A percentile compares a stretch with the other conserved stretches of the same genome.
Conservation (phyloP, 2,329 filamentous ascomycete species). For the Sclerotinia nivalis region DNA sequence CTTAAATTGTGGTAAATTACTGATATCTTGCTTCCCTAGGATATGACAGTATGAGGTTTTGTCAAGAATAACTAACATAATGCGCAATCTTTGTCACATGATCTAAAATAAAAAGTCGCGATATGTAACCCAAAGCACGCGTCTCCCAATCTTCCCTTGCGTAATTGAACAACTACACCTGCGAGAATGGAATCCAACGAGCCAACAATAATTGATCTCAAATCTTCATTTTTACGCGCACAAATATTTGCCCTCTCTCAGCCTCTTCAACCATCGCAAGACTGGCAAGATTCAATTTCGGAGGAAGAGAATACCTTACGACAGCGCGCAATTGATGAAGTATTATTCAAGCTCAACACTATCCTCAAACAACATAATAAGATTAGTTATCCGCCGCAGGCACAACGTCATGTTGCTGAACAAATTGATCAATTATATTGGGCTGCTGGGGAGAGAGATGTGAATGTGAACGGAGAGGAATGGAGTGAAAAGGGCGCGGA, state of each 20-base stretch:
- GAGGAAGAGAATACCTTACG: constrained; percentile 46
- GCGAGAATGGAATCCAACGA: constrained; percentile 6
- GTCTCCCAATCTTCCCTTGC: background rate
- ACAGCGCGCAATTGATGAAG: constrained; percentile 56
- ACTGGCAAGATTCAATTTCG: constrained; percentile 47
- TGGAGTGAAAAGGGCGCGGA: constrained; percentile 44
- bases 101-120: background rate
- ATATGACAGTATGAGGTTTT: too few species aligned
- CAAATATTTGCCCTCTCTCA: constrained; percentile 43
- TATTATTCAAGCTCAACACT: constrained; percentile 59
- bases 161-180: background rate
- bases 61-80: too few species aligned
- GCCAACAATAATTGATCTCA: constrained; percentile 60
- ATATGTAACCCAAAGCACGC: background rate
- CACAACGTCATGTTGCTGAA: constrained; percentile 70
- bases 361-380: constrained; percentile 64
- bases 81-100: background rate
- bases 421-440: constrained; percentile 69
- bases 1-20: too few species aligned
- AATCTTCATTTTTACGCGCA: constrained; percentile 53
- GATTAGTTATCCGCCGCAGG: constrained; percentile 66
- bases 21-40: too few species aligned
- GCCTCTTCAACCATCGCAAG: constrained; percentile 43
- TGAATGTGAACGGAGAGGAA: constrained; percentile 44
- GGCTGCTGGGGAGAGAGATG: constrained; percentile 46